phyloP scores from a whole-genome alignment of 441 rosid species.

The Arabidopsis hybrid region DNA sequence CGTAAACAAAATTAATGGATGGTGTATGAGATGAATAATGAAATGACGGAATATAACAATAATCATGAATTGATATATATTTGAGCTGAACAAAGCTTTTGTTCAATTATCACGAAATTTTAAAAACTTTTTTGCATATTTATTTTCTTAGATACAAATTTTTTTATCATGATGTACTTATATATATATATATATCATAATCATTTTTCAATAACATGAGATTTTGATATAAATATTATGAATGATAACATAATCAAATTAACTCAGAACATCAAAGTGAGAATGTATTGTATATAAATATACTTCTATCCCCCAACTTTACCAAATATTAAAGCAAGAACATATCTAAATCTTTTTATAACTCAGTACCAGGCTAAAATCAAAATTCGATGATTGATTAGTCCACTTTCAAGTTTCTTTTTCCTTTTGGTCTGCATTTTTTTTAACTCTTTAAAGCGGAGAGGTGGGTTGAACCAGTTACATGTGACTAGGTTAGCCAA shows the following conservation, averaged over 20 bases:
- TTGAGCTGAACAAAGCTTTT: neutral
- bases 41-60: neutral
- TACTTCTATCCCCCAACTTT: neutral
- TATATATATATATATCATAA: neutral
- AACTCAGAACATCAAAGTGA: neutral
- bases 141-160: neutral
- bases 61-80: neutral
- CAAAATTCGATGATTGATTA: neutral
- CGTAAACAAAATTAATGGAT: neutral
- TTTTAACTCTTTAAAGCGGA: neutral
- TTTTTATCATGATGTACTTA: neutral
- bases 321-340: neutral
- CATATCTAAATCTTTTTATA: neutral
- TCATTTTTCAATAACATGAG: neutral
- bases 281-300: neutral
- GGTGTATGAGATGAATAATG: neutral
- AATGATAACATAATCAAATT: neutral
- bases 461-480: neutral
- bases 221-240: neutral
- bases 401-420: neutral
- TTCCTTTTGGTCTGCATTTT: neutral
- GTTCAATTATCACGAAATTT: neutral
- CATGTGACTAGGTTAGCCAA: slow-evolving; percentile 12
- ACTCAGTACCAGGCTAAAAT: neutral
- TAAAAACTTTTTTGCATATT: neutral